Evolutionary conservation across 2,329 filamentous ascomycete genomes (phyloP).

Genomic region (Chaetomium globosum): DNA sequence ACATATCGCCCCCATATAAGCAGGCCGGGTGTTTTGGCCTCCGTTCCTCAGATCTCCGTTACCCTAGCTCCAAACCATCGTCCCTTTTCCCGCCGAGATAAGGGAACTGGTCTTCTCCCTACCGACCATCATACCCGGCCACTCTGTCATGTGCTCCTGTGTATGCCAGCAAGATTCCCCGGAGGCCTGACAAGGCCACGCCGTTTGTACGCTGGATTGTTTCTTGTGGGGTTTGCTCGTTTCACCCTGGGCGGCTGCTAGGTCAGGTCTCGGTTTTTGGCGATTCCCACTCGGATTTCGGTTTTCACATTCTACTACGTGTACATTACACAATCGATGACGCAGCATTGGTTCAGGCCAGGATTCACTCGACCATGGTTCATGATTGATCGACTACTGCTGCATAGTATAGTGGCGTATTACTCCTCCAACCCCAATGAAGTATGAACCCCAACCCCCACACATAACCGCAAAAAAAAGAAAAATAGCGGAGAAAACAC

Average conservation of each 20-base stretch:
- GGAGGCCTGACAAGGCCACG: not conserved
- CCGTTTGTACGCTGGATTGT: constrained; percentile 3
- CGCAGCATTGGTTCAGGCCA: not conserved
- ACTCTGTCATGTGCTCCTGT: not conserved
- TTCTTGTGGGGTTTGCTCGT: not conserved
- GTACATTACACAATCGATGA: not conserved
- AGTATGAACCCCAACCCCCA: not conserved
- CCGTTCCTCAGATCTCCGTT: not conserved
- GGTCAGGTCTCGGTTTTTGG: not conserved
- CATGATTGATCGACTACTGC: not conserved
- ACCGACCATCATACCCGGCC: not conserved
- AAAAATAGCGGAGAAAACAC: not conserved
- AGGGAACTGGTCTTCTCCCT: not conserved
- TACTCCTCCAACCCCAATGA: not conserved
- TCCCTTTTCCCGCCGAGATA: not conserved
- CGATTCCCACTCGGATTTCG: not conserved
- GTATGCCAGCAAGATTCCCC: not conserved
- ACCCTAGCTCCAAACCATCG: not conserved
- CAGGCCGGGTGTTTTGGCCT: not conserved
- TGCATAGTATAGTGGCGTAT: not conserved
- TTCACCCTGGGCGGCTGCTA: constrained; percentile 9
- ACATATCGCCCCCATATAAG: not conserved
- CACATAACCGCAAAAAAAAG: not conserved
- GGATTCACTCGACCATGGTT: not conserved
- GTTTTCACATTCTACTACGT: not conserved